Conservation (phyloP, 345 rosid species). For the Populus ilicifolia region DNA sequence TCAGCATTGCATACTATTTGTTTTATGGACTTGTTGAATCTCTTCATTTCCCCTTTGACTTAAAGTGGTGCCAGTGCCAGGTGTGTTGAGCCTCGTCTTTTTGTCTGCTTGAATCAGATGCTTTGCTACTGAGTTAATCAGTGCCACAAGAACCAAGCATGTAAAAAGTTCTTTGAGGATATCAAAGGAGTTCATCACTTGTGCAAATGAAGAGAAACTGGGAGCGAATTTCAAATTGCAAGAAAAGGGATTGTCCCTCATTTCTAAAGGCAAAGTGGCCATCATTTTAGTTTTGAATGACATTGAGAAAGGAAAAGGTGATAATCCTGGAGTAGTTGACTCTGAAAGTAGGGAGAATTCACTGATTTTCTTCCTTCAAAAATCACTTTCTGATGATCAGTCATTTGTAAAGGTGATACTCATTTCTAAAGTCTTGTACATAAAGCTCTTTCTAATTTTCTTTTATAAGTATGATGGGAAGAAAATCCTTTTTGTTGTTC, state of each 20-base stretch:
- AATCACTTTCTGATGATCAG: slow-evolving; percentile 43
- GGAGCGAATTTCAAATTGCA: slow-evolving; percentile 36
- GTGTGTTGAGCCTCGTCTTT: slow-evolving; percentile 7
- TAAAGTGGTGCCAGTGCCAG: background rate
- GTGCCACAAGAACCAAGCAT: slow-evolving; percentile 30
- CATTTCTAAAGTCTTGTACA: slow-evolving; percentile 5
- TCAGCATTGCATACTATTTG: background rate
- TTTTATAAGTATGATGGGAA: background rate
- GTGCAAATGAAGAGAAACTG: slow-evolving; percentile 35
- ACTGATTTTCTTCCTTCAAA: slow-evolving; percentile 25
- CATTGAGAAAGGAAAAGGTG: slow-evolving; percentile 22
- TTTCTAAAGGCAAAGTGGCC: slow-evolving; percentile 62
- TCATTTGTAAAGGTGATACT: slow-evolving; percentile 50
- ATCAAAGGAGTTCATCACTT: slow-evolving; percentile 35
- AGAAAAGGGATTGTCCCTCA: slow-evolving; percentile 48
- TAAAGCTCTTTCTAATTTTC: slow-evolving; percentile 3
- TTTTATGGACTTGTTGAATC: background rate
- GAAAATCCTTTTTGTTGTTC: background rate
- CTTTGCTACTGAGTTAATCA: slow-evolving; percentile 41
- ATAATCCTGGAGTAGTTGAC: slow-evolving; percentile 21
- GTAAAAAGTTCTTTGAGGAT: slow-evolving; percentile 41
- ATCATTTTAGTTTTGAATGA: slow-evolving; percentile 48
- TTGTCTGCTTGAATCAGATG: slow-evolving; percentile 42
- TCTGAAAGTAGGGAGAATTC: slow-evolving; percentile 25
- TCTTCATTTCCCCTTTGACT: background rate